A percentile compares a stretch with the other conserved stretches of the same genome.
phyloP scores from a whole-genome alignment of 225 moss, liverwort and hornwort species.

The Takakia lepidozioides region DNA sequence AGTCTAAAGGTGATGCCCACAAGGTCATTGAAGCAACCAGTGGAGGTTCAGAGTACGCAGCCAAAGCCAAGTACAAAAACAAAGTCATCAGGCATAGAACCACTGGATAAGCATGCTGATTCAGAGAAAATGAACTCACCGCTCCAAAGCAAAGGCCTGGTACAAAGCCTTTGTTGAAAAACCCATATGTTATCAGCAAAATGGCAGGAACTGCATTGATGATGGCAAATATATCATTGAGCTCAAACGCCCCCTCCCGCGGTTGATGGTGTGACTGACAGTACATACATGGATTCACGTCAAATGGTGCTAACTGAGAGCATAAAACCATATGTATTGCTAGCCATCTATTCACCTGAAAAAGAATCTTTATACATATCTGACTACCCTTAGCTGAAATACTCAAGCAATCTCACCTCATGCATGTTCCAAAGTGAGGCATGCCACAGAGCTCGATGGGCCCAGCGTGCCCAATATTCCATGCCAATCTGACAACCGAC shows the following conservation, averaged over 20 bases:
- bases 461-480: constrained; percentile 99
- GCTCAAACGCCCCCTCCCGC: constrained; percentile 85
- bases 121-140: no score
- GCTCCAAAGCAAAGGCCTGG: constrained; percentile 96
- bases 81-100: no score
- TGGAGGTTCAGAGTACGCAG: no score
- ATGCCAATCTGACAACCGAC: constrained; percentile 53
- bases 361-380: no score
- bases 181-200: constrained; percentile 70
- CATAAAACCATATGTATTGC: no score
- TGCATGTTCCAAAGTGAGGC: constrained; percentile 96
- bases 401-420: constrained; percentile 61
- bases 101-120: background rate
- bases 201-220: constrained; percentile 90
- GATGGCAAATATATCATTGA: constrained; percentile 86
- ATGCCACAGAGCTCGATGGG: constrained; percentile 95
- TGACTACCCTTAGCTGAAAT: no score
- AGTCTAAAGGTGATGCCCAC: no score
- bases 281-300: no score
- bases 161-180: constrained; percentile 65
- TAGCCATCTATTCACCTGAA: no score
- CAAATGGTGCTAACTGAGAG: no score
- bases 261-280: constrained; percentile 79
- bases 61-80: background rate
- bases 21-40: no score